Evolutionary conservation across 352 stramenopile species (phyloP).

Genomic region (Phytophthora quininea): DNA sequence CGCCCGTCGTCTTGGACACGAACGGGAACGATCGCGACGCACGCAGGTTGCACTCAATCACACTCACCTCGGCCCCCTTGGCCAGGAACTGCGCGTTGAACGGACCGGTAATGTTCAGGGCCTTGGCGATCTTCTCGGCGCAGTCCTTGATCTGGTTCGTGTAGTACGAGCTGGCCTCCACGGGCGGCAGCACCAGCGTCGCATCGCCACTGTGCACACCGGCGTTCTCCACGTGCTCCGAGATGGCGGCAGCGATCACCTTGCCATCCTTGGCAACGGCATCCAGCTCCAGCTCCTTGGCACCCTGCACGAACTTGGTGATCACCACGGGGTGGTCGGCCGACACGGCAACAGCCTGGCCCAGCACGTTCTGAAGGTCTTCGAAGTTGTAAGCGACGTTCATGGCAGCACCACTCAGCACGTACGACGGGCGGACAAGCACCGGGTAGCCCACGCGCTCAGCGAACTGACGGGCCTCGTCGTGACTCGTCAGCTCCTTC

Average conservation of each 20-base stretch:
- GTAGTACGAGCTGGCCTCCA: constrained; percentile 97
- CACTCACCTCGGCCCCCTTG: constrained; percentile 98
- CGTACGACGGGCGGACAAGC: constrained; percentile 97
- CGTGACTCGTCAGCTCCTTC: constrained; percentile 91
- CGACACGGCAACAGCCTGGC: constrained; percentile 93
- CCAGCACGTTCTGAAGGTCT: constrained; percentile 88
- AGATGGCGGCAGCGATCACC: constrained; percentile 99
- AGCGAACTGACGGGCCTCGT: constrained; percentile 93
- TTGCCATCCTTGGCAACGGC: constrained; percentile 95
- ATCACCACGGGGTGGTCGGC: constrained; percentile 98
- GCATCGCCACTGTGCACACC: constrained; percentile 99
- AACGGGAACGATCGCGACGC: constrained; percentile 99
- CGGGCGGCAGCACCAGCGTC: constrained; percentile 97
- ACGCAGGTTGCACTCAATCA: constrained; percentile 99
- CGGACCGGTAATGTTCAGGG: constrained; percentile 97
- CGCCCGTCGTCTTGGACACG: constrained; percentile 98
- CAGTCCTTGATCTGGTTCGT: constrained; percentile 98
- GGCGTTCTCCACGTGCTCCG: constrained; percentile 99
- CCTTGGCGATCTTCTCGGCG: constrained; percentile 94
- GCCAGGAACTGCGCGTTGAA: constrained; percentile 99
- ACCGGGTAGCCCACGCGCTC: constrained; percentile 95
- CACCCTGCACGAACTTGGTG: constrained; percentile 97
- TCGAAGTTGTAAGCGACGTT: constrained; percentile 96
- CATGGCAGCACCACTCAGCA: constrained; percentile 98
- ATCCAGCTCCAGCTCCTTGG: constrained; percentile 99